These are phyloP conservation scores for Aspergillus eucalypticola DNA, from an alignment of 2,329 filamentous ascomycete species.

Conservation along the genomic window DNA sequence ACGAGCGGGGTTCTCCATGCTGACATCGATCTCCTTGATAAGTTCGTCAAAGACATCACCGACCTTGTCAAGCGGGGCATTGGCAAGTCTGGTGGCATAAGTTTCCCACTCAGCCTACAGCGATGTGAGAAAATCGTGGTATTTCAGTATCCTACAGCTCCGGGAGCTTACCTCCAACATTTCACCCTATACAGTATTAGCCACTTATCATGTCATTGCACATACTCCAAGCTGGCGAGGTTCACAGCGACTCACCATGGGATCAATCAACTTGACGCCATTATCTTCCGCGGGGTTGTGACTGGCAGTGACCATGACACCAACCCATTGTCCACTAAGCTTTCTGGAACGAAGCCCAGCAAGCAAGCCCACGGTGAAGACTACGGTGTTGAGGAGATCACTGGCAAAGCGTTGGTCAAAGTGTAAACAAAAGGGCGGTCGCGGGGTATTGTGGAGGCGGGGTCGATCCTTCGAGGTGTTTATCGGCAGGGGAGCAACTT, in stretches of 20 bases:
- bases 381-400: slow-evolving; percentile 84
- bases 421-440: slow-evolving; percentile 34
- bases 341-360: slow-evolving; percentile 87
- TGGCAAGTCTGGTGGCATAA: slow-evolving; percentile 85
- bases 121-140: slow-evolving; percentile 20
- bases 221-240: background rate
- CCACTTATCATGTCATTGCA: slow-evolving; percentile 14
- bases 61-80: slow-evolving; percentile 74
- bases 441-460: slow-evolving; percentile 34
- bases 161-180: slow-evolving; percentile 77
- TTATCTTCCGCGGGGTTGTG: slow-evolving; percentile 91
- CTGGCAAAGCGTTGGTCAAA: slow-evolving; percentile 44
- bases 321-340: slow-evolving; percentile 85
- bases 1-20: slow-evolving; percentile 68
- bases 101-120: slow-evolving; percentile 77
- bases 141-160: background rate
- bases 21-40: slow-evolving; percentile 73
- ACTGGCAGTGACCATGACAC: slow-evolving; percentile 93
- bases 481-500: slow-evolving; percentile 35
- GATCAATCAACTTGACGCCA: slow-evolving; percentile 93
- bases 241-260: slow-evolving; percentile 59
- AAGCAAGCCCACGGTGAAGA: slow-evolving; percentile 88
- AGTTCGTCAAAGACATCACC: slow-evolving; percentile 74
- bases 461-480: slow-evolving; percentile 25
- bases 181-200: slow-evolving; percentile 62